These are phyloP conservation scores for Wickerhamiella cacticola DNA, from an alignment of 805 yeast genomes.

Conservation along the genomic window DNA sequence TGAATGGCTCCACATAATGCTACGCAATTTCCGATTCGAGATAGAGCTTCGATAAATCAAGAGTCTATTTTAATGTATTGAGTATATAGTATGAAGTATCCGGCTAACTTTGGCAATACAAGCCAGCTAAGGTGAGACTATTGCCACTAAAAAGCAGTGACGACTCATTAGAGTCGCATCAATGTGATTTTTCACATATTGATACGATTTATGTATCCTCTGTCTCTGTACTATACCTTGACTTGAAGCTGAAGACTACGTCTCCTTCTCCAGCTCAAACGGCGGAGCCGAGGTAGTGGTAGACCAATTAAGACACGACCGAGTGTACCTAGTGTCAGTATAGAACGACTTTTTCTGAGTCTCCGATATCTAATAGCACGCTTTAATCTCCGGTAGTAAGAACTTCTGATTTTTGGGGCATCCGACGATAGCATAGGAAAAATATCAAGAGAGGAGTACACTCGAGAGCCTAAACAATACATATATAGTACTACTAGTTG, in stretches of 20 bases:
- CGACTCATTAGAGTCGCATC: too few relatives aligned
- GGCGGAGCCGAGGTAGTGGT: background rate
- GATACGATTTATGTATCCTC: too few relatives aligned
- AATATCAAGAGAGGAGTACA: too few relatives aligned
- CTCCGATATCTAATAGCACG: background rate
- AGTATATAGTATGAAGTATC: too few relatives aligned
- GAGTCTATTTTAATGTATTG: too few relatives aligned
- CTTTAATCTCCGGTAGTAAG: background rate
- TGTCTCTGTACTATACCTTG: background rate
- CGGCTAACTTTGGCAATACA: too few relatives aligned
- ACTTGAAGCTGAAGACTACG: background rate
- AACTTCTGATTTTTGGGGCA: background rate
- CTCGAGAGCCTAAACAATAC: too few relatives aligned
- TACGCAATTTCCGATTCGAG: conserved; percentile 83
- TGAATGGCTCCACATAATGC: conserved; percentile 91
- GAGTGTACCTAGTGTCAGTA: background rate
- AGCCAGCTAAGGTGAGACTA: too few relatives aligned
- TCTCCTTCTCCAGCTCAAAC: background rate
- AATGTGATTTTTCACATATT: too few relatives aligned
- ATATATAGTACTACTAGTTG: background rate
- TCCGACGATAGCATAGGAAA: background rate
- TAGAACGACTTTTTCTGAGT: background rate
- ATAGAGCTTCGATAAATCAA: conserved; percentile 65
- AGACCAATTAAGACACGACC: background rate
- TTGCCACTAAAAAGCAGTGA: too few relatives aligned